phyloP scores from a whole-genome alignment of 2,329 filamentous ascomycete genomes.

The Colletotrichum australisinense region DNA sequence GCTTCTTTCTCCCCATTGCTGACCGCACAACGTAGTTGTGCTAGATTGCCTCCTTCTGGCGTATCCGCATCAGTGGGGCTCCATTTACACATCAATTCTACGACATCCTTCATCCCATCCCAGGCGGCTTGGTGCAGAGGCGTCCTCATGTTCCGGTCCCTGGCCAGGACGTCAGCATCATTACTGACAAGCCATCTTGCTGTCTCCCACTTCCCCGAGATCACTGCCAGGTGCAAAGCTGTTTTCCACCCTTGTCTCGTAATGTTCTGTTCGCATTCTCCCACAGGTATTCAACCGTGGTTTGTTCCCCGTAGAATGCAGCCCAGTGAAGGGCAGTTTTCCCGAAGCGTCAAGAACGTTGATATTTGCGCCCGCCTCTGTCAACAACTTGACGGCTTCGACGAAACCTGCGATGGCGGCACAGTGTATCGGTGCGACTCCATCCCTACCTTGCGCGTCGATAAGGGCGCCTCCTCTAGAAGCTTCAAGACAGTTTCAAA shows the following conservation, averaged over 20 bases:
- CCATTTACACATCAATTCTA: no score
- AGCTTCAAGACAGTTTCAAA: no score
- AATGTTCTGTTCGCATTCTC: background rate
- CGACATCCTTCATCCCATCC: no score
- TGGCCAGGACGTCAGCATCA: no score
- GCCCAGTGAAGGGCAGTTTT: background rate
- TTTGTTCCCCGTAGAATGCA: background rate
- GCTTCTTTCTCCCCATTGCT: no score
- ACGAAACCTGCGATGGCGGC: background rate
- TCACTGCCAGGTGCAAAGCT: background rate
- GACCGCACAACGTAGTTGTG: no score
- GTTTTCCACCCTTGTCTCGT: background rate
- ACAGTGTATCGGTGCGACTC: background rate
- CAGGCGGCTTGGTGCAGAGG: no score
- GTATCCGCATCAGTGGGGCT: no score
- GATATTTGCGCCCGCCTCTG: background rate
- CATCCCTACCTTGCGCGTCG: background rate
- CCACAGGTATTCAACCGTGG: background rate
- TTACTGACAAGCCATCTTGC: no score
- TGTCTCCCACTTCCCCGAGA: no score
- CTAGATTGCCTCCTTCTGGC: accelerated
- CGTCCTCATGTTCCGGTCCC: no score
- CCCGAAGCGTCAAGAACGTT: background rate
- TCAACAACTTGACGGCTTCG: background rate
- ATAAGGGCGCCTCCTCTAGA: no score